Percentiles rank a stretch among this genome's conserved stretches.
phyloP scores from a whole-genome alignment of 2,329 filamentous ascomycete species.

The Torrubiellomyces zombiae region DNA sequence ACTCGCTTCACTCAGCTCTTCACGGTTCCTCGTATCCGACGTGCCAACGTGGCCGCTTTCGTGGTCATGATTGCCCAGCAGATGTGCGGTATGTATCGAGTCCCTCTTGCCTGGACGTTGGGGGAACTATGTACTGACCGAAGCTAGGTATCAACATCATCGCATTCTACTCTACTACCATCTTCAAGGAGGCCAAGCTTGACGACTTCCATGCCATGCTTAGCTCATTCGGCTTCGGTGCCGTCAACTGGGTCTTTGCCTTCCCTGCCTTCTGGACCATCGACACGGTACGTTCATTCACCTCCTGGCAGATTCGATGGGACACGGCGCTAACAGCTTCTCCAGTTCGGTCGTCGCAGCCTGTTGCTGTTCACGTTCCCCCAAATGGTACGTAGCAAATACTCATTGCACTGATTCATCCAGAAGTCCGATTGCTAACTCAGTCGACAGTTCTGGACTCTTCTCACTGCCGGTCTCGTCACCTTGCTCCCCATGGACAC shows the following conservation, averaged over 20 bases:
- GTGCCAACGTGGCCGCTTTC: slow-evolving; percentile 59
- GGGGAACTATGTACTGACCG: too few relatives aligned
- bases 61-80: slow-evolving; percentile 68
- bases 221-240: slow-evolving; percentile 29
- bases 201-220: slow-evolving; percentile 32
- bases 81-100: slow-evolving; percentile 33
- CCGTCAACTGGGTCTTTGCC: slow-evolving; percentile 50
- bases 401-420: too few relatives aligned
- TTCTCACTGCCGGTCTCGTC: slow-evolving; percentile 26
- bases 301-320: neutral
- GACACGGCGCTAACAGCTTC: slow-evolving; percentile 4
- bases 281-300: slow-evolving; percentile 32
- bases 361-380: slow-evolving; percentile 50
- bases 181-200: slow-evolving; percentile 41
- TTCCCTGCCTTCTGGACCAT: slow-evolving; percentile 51
- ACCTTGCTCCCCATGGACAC: slow-evolving; percentile 17
- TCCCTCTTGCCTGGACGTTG: neutral
- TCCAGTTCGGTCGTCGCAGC: slow-evolving; percentile 37
- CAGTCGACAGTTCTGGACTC: slow-evolving; percentile 26
- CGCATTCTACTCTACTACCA: slow-evolving; percentile 54
- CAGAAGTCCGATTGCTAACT: neutral
- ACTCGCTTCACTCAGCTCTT: slow-evolving; percentile 43
- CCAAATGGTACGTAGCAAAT: slow-evolving; percentile 31
- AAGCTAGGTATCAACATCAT: slow-evolving; percentile 42
- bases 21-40: slow-evolving; percentile 48